phyloP scores from a whole-genome alignment of 78 protist genomes.

The Planoprotostelium fungivorum region DNA sequence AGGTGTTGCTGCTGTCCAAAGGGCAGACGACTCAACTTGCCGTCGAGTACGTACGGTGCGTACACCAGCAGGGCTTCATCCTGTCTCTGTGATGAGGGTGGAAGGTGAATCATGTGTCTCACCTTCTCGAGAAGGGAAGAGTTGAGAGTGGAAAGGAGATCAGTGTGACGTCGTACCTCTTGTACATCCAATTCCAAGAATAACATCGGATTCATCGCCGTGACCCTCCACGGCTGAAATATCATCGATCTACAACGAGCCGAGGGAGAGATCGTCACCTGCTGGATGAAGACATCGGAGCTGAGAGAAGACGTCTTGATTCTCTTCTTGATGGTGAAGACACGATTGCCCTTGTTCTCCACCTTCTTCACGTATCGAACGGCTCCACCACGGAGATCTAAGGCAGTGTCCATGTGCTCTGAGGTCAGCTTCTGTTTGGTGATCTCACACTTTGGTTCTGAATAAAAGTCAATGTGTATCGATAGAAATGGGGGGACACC shows the following conservation, averaged over 20 bases:
- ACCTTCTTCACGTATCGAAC: too few species aligned
- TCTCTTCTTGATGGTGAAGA: background rate
- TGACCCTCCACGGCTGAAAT: background rate
- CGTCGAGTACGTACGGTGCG: background rate
- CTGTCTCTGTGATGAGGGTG: background rate
- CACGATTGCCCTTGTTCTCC: background rate
- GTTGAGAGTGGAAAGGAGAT: background rate
- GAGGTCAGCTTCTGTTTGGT: background rate
- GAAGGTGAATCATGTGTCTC: background rate
- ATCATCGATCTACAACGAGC: too few species aligned
- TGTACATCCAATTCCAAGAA: background rate
- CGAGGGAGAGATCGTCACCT: background rate
- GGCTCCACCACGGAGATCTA: background rate
- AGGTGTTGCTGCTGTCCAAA: background rate
- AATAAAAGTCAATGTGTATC: too few species aligned
- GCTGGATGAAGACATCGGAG: background rate
- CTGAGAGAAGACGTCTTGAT: background rate
- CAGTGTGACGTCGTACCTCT: background rate
- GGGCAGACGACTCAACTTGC: background rate
- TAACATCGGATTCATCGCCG: background rate
- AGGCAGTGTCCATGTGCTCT: background rate
- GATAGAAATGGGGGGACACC: too few species aligned
- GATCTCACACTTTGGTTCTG: background rate
- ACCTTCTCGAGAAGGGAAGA: background rate
- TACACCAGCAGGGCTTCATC: background rate